Percentiles rank a stretch among this genome's conserved stretches.
Conservation (phyloP, 257 asterid species). For the Solanum neorickii region DNA sequence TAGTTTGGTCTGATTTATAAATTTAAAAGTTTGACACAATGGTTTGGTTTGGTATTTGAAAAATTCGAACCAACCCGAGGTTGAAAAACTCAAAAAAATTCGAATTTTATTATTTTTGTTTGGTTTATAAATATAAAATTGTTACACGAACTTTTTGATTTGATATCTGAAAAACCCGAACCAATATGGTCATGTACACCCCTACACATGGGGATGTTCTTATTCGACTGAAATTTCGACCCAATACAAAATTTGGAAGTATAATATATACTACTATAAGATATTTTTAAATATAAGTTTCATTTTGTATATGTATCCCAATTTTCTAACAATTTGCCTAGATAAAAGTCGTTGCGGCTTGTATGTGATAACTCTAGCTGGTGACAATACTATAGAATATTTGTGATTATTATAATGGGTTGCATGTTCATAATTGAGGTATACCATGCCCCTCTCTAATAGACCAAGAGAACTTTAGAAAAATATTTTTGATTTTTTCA, state of each 20-base stretch:
- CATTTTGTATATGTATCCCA: not conserved
- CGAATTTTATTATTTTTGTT: too few relatives aligned
- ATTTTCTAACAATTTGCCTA: not conserved
- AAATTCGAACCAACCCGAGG: too few relatives aligned
- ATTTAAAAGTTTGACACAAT: too few relatives aligned
- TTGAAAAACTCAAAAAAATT: too few relatives aligned
- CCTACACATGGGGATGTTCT: not conserved
- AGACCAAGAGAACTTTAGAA: not conserved
- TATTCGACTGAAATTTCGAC: not conserved
- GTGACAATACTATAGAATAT: not conserved
- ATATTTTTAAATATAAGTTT: too few relatives aligned
- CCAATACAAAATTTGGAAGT: not conserved
- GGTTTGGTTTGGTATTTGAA: too few relatives aligned
- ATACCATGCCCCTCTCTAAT: not conserved
- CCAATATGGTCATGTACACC: too few relatives aligned
- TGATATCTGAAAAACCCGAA: too few relatives aligned
- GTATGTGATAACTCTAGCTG: not conserved
- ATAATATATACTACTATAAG: not conserved
- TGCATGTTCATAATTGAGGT: not conserved
- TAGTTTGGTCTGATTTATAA: too few relatives aligned
- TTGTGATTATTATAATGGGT: not conserved
- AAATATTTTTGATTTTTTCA: not conserved
- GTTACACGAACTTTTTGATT: too few relatives aligned
- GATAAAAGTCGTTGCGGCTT: not conserved
- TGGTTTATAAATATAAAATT: too few relatives aligned